A percentile compares a stretch with the other conserved stretches of the same genome.
phyloP scores from a whole-genome alignment of 768 basidiomycete genomes.

The Trametopsis cervina region DNA sequence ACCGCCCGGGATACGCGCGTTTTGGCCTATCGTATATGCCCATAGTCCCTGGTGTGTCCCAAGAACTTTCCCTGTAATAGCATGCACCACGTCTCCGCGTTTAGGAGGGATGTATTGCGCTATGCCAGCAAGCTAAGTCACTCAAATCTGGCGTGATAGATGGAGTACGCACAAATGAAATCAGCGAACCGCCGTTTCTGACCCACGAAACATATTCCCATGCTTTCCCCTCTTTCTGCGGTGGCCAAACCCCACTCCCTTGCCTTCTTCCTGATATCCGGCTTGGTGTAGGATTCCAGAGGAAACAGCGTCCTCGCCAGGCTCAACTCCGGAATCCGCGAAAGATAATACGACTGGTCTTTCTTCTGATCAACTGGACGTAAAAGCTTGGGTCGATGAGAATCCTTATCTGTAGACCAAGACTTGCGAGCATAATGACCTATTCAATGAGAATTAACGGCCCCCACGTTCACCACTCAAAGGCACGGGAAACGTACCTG shows the following conservation, averaged over 20 bases:
- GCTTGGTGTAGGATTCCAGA: conserved; percentile 58
- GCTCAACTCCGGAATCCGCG: conserved; percentile 62
- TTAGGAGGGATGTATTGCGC: conserved; percentile 70
- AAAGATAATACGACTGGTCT: conserved; percentile 91
- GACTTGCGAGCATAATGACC: conserved; percentile 84
- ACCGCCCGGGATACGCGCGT: conserved; percentile 59
- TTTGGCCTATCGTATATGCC: conserved; percentile 83
- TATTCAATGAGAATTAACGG: too few relatives aligned
- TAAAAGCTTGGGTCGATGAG: conserved; percentile 29
- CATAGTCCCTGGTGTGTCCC: conserved; percentile 72
- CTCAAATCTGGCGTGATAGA: background rate
- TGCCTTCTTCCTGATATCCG: conserved; percentile 69
- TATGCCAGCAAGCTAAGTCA: conserved; percentile 22
- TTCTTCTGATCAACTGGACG: conserved; percentile 53
- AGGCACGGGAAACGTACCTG: conserved; percentile 58
- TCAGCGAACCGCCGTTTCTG: conserved; percentile 63
- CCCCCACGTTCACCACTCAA: too few relatives aligned
- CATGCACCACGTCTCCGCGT: conserved; percentile 62
- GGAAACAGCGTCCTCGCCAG: conserved; percentile 76
- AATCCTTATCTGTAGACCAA: conserved; percentile 30
- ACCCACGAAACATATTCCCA: conserved; percentile 94
- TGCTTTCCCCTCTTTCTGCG: conserved; percentile 75
- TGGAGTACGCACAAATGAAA: conserved; percentile 55
- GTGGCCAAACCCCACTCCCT: conserved; percentile 55
- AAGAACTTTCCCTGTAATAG: conserved; percentile 44